A percentile compares a stretch with the other conserved stretches of the same genome.
These are phyloP conservation scores for Penicillium canescens DNA, from an alignment of 495 filamentous ascomycete species.

Conservation along the genomic window DNA sequence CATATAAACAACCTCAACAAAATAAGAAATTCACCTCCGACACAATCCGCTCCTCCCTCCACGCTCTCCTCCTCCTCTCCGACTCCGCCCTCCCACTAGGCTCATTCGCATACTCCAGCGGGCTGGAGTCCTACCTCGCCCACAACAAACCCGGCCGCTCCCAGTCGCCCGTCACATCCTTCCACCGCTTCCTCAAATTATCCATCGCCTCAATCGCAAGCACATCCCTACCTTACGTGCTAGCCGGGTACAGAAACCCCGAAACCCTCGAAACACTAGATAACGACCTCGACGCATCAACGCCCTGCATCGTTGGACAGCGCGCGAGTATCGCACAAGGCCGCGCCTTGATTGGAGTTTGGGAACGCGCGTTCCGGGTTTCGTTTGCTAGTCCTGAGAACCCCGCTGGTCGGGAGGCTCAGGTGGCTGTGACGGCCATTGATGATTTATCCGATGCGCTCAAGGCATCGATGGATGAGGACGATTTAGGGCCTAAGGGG, in stretches of 20 bases:
- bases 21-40: conserved; percentile 15
- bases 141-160: conserved; percentile 60
- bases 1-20: conserved; percentile 4
- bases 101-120: conserved; percentile 94
- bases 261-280: conserved; percentile 60
- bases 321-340: conserved; percentile 85
- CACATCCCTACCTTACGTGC: conserved; percentile 81
- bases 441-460: conserved; percentile 41
- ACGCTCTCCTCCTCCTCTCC: conserved; percentile 86
- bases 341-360: conserved; percentile 81
- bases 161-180: conserved; percentile 40
- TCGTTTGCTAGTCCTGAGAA: conserved; percentile 23
- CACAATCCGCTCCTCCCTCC: conserved; percentile 35
- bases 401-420: conserved; percentile 16
- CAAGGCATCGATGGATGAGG: conserved; percentile 32
- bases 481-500: conserved; percentile 47
- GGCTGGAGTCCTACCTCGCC: conserved; percentile 90
- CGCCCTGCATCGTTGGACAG: conserved; percentile 82
- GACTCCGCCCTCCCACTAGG: conserved; percentile 95
- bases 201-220: conserved; percentile 77
- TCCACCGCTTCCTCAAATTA: conserved; percentile 74
- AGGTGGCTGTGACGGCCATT: conserved; percentile 25
- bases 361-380: conserved; percentile 70
- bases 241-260: conserved; percentile 71
- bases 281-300: conserved; percentile 82